These are phyloP conservation scores for Chrysosphaeria jannelii DNA, from an alignment of 2,329 filamentous ascomycete genomes.

Conservation along the genomic window DNA sequence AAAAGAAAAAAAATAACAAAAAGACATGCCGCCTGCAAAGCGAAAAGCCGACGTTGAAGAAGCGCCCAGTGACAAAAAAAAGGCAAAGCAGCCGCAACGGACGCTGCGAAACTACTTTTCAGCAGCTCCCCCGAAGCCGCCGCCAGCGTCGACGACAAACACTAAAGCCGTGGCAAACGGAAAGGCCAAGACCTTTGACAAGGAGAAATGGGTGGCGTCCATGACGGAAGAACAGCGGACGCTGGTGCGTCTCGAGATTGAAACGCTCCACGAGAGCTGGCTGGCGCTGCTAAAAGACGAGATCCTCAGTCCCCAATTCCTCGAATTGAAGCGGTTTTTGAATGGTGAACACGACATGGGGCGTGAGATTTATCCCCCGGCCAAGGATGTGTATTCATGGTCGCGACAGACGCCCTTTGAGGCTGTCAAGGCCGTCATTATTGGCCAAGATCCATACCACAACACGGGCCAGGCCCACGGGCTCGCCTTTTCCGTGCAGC, in stretches of 20 bases:
- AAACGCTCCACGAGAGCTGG: constrained; percentile 80
- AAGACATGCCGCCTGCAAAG: too few relatives aligned
- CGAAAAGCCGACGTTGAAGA: too few relatives aligned
- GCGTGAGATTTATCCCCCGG: constrained; percentile 63
- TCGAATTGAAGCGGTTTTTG: constrained; percentile 68
- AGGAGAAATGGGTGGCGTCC: constrained; percentile 60
- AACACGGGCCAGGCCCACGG: constrained; percentile 88
- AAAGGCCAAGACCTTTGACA: constrained; percentile 48
- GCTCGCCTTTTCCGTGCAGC: constrained; percentile 77
- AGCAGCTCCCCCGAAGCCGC: too few relatives aligned
- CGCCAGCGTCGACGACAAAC: too few relatives aligned
- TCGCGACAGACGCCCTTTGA: constrained; percentile 74
- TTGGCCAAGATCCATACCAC: constrained; percentile 95
- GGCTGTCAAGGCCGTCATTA: constrained; percentile 69
- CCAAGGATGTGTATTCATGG: constrained; percentile 85
- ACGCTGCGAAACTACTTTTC: too few relatives aligned
- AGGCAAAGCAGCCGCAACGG: too few relatives aligned
- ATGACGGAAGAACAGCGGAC: constrained; percentile 57
- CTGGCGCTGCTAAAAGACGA: constrained; percentile 70
- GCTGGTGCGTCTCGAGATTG: constrained; percentile 65
- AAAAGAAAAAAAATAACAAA: too few relatives aligned
- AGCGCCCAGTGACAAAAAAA: too few relatives aligned
- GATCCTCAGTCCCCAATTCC: constrained; percentile 45
- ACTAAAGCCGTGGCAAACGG: too few relatives aligned
- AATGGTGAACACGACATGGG: constrained; percentile 42